phyloP scores from a whole-genome alignment of 1,139 yeast genomes.

The Sugiyamaella castrensis region DNA sequence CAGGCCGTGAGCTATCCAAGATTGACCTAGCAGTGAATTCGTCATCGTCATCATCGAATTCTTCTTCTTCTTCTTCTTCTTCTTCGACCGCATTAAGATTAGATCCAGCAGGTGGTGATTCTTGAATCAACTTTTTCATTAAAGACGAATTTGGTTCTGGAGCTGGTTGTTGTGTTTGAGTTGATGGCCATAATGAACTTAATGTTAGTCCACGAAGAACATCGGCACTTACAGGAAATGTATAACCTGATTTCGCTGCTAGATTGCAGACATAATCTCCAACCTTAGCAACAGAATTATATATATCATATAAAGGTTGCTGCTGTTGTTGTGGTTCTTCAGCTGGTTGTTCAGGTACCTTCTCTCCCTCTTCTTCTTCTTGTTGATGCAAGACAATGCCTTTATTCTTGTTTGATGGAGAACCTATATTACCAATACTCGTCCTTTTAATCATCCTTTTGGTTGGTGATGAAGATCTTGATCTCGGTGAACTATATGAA shows the following conservation, averaged over 20 bases:
- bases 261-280: conserved; percentile 9
- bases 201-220: not conserved
- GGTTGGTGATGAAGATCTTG: no score
- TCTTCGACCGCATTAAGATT: conserved; percentile 7
- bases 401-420: no score
- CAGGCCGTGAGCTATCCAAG: conserved; percentile 9
- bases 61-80: conserved; percentile 6
- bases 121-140: not conserved
- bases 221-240: not conserved
- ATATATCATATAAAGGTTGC: conserved; percentile 2
- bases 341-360: no score
- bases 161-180: not conserved
- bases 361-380: no score
- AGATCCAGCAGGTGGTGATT: conserved; percentile 2
- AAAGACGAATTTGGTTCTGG: not conserved
- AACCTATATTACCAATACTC: no score
- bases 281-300: conserved; percentile 4
- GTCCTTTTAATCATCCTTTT: not conserved
- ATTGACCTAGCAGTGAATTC: conserved; percentile 17
- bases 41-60: conserved; percentile 15
- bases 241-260: conserved; percentile 8
- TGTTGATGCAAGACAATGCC: no score
- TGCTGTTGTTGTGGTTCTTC: no score
- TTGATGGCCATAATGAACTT: not conserved
- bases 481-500: not conserved